Conservation (phyloP, 176 grass and related monocot species). For the Avena insularis region DNA sequence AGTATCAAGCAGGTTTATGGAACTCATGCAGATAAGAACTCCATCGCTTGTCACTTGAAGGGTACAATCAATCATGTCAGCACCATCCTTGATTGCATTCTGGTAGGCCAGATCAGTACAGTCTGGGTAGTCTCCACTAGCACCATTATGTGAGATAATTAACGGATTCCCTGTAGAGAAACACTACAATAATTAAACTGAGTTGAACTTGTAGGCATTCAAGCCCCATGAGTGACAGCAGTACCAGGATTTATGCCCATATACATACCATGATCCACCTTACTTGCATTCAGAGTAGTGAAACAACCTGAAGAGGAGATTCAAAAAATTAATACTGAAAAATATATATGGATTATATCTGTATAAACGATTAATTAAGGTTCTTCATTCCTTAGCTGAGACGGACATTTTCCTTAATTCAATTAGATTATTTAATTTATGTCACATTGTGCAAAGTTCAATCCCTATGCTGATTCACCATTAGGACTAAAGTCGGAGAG, state of each 20-base stretch:
- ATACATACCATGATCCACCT: conserved; percentile 71
- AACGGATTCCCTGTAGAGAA: conserved; percentile 58
- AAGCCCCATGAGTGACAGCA: not conserved
- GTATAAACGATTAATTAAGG: conserved; percentile 5
- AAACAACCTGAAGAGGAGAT: conserved; percentile 82
- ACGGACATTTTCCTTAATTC: not conserved
- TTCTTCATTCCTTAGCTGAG: not conserved
- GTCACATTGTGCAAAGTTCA: not conserved
- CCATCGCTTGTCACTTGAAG: conserved; percentile 77
- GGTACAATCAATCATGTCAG: conserved; percentile 87
- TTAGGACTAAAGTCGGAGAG: not conserved
- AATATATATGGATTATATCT: not conserved
- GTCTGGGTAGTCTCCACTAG: conserved; percentile 78
- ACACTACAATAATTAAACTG: conserved; percentile 23
- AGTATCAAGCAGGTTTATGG: conserved; percentile 51
- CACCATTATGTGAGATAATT: conserved; percentile 84
- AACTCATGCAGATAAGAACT: conserved; percentile 87
- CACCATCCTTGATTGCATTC: conserved; percentile 67
- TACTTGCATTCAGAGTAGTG: conserved; percentile 53
- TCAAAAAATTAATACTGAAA: conserved; percentile 25
- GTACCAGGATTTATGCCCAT: conserved; percentile 24
- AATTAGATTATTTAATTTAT: not conserved
- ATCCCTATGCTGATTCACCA: not conserved
- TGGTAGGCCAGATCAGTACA: conserved; percentile 81
- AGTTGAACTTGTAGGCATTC: conserved; percentile 3